A percentile compares a stretch with the other conserved stretches of the same genome.
Conservation (phyloP, 2,329 filamentous ascomycete genomes). For the Xenoacremonium recifei region DNA sequence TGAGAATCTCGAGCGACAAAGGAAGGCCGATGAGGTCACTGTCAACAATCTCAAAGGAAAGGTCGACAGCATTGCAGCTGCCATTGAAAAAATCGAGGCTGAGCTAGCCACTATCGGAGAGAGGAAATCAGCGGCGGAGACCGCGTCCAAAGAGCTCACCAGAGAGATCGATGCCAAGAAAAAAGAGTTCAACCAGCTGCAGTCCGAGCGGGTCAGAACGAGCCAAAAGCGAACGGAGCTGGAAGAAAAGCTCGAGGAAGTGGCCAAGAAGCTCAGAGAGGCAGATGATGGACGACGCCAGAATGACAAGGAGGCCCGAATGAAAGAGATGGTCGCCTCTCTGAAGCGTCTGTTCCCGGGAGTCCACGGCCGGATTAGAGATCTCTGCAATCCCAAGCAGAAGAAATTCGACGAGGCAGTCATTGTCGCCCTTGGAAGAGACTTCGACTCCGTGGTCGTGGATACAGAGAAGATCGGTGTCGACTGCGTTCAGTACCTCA, state of each 20-base stretch:
- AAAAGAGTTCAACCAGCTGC: slow-evolving; percentile 82
- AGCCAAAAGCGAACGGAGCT: slow-evolving; percentile 83
- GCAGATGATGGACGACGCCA: slow-evolving; percentile 84
- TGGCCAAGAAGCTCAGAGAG: slow-evolving; percentile 76
- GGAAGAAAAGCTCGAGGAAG: slow-evolving; percentile 85
- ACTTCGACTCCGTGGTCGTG: slow-evolving; percentile 93
- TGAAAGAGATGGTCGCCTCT: slow-evolving; percentile 80
- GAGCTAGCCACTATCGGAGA: slow-evolving; percentile 70
- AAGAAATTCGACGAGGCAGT: slow-evolving; percentile 96
- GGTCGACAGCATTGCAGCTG: slow-evolving; percentile 74
- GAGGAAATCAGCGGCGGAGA: slow-evolving; percentile 62
- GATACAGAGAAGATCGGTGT: slow-evolving; percentile 93
- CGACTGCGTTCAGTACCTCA: slow-evolving; percentile 92
- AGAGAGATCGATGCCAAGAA: slow-evolving; percentile 85
- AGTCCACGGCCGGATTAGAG: slow-evolving; percentile 84
- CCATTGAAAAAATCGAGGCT: slow-evolving; percentile 69
- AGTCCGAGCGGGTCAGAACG: slow-evolving; percentile 78
- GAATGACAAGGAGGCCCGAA: slow-evolving; percentile 74
- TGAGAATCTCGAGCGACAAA: slow-evolving; percentile 81
- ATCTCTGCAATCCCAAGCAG: slow-evolving; percentile 93
- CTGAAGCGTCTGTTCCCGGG: slow-evolving; percentile 90
- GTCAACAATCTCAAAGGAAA: slow-evolving; percentile 87
- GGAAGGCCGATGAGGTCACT: slow-evolving; percentile 88
- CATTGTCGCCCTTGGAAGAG: slow-evolving; percentile 84
- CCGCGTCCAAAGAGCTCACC: slow-evolving; percentile 64